Conservation (phyloP, 805 yeast genomes). For the Tetrapisispora arboricola region DNA sequence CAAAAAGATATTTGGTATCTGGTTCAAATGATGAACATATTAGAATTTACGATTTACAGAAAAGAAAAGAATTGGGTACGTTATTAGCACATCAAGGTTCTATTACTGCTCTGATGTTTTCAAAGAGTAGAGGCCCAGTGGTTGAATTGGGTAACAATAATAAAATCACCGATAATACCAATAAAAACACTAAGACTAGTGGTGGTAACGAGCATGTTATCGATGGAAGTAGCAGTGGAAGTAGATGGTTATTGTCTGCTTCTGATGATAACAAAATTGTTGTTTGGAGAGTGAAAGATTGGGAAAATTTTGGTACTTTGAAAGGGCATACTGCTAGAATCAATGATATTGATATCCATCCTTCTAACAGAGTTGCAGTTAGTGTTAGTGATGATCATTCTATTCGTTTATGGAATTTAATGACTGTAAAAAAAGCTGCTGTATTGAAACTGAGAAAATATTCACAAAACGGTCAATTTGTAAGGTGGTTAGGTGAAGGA, state of each 20-base stretch:
- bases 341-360: constrained; percentile 81
- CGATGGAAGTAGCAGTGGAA: constrained; percentile 24
- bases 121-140: constrained; percentile 35
- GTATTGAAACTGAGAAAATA: constrained; percentile 60
- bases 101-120: constrained; percentile 66
- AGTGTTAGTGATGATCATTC: constrained; percentile 82
- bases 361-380: constrained; percentile 80
- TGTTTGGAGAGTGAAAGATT: constrained; percentile 92
- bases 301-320: constrained; percentile 84
- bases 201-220: constrained; percentile 27
- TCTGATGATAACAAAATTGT: constrained; percentile 84
- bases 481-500: constrained; percentile 63
- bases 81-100: constrained; percentile 84
- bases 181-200: too few relatives aligned
- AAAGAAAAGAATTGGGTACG: constrained; percentile 88
- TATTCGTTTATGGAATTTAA: constrained; percentile 84
- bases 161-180: neutral
- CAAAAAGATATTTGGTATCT: constrained; percentile 77
- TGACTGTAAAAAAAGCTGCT: constrained; percentile 94
- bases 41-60: constrained; percentile 85
- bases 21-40: constrained; percentile 96
- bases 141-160: constrained; percentile 8
- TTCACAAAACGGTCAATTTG: constrained; percentile 55
- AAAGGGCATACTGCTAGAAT: constrained; percentile 84
- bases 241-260: constrained; percentile 81